Base-by-base conservation (phyloP, 148 eudicot species). In the Silene latifolia region DNA sequence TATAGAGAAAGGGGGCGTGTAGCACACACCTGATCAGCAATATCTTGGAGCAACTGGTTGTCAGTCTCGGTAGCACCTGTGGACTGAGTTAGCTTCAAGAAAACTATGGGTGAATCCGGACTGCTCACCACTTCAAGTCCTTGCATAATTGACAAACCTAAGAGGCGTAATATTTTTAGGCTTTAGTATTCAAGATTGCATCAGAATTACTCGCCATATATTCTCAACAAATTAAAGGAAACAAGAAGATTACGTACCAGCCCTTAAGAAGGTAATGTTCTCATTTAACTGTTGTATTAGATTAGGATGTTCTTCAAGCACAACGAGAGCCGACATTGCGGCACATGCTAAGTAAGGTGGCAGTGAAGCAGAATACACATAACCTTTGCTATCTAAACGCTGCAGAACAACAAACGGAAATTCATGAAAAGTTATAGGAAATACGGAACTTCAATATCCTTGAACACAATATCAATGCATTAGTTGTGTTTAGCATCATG, bases 261-360 rank as follows among this genome's bases (percentile, higher is more conserved):
- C 76, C 82, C 81, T 77, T 74, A 95, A 73, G 27, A 83, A n/a
- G 7, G 88, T 81, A 72, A 88, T 74, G 73, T 90, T 95, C 51
- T 90, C 80, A 77, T 82, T 90, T 76, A 95, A 70, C 69, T 82
- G 89, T 9, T 77, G 69, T 47, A 90, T 83, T 65, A 90, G 79
- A 39, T 80, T 46, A 66, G 98, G 93, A 74, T 88, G 88, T 82
- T 92, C 88, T 79, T 90, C 96, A 67, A 95, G 77, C 62, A 92
- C 81, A 81, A 87, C 93, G 78, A 95, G 83, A 76, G 98, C 97
- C 48, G 97, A 88, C 70, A 92, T 87, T 58, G 98, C 96, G 59
- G 97, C 97, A 90, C 89, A 84, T 32, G 98, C 96, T 18, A 95
- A 89, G 80, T 92, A 95, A 47, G 98, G 98, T 67, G 98, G 98